These are phyloP conservation scores for Juglanconis sp. DNA, from an alignment of 2,329 filamentous ascomycete genomes.

Conservation along the genomic window DNA sequence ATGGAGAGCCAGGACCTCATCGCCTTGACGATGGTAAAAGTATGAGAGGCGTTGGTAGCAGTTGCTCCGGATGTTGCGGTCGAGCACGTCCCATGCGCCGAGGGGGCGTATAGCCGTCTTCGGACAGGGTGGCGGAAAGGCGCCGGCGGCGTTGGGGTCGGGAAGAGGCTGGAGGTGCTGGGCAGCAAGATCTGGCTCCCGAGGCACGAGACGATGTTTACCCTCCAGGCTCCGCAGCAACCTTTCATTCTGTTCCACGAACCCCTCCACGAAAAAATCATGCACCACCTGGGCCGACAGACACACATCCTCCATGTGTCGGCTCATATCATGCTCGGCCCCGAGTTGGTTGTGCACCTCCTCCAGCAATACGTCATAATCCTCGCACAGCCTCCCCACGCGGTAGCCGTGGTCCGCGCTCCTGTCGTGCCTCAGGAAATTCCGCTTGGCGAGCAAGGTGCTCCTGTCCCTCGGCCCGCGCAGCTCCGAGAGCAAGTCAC, in stretches of 20 bases:
- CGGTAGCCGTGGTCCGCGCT: neutral
- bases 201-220: constrained; percentile 10
- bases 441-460: constrained; percentile 18
- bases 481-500: constrained; percentile 17
- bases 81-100: constrained; percentile 17
- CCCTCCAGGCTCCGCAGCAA: constrained; percentile 9
- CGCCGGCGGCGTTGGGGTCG: too few species aligned
- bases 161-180: neutral
- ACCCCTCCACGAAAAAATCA: constrained; percentile 13
- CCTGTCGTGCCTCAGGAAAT: constrained; percentile 17
- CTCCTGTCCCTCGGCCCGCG: constrained; percentile 17
- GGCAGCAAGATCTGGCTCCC: neutral
- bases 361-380: constrained; percentile 16
- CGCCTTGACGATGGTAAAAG: neutral
- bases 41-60: constrained; percentile 17
- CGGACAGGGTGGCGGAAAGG: too few species aligned
- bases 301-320: constrained; percentile 18
- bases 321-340: constrained; percentile 11
- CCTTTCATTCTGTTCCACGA: constrained; percentile 11
- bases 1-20: neutral
- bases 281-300: constrained; percentile 18
- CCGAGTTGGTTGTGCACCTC: constrained; percentile 13
- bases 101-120: too few species aligned
- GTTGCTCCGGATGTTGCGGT: constrained; percentile 18
- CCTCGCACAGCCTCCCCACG: constrained; percentile 9